phyloP scores from a whole-genome alignment of 129 eudicot species.

The Flaveria bidentis region DNA sequence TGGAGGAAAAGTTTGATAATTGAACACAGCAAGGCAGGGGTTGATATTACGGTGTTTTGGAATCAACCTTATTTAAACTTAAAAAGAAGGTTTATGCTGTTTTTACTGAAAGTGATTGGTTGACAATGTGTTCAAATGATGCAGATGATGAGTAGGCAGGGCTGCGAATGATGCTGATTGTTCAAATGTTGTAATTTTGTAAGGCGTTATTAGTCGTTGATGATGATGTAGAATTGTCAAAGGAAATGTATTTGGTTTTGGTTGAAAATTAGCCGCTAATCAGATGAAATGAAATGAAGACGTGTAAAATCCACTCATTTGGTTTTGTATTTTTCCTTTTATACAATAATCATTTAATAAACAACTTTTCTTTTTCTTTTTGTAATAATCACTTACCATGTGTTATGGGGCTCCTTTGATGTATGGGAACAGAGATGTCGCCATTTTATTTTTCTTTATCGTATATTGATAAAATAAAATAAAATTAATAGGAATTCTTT shows the following conservation, averaged over 20 bases:
- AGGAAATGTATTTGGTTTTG: slow-evolving; percentile 16
- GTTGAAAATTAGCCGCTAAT: not conserved
- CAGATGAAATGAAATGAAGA: slow-evolving; percentile 13
- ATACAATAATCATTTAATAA: slow-evolving; percentile 4
- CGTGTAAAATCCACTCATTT: slow-evolving; percentile 11
- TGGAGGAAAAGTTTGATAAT: too few species aligned
- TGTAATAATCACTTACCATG: not conserved
- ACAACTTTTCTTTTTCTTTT: not conserved
- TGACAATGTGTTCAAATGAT: slow-evolving; percentile 4
- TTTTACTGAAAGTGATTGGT: not conserved
- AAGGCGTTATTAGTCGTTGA: slow-evolving; percentile 22
- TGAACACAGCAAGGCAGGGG: too few species aligned
- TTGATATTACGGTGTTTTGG: too few species aligned
- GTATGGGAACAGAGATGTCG: not conserved
- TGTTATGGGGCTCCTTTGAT: not conserved
- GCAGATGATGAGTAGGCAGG: slow-evolving; percentile 34
- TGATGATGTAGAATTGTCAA: slow-evolving; percentile 24
- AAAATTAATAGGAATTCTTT: too few species aligned
- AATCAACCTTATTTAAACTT: too few species aligned
- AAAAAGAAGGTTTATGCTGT: not conserved
- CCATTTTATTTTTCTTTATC: not conserved
- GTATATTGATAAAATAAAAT: not conserved
- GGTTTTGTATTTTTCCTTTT: not conserved
- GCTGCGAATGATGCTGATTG: not conserved
- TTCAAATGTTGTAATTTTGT: slow-evolving; percentile 34